Base-by-base conservation (phyloP, 495 filamentous ascomycete genomes). In the Thozetella sp. region DNA sequence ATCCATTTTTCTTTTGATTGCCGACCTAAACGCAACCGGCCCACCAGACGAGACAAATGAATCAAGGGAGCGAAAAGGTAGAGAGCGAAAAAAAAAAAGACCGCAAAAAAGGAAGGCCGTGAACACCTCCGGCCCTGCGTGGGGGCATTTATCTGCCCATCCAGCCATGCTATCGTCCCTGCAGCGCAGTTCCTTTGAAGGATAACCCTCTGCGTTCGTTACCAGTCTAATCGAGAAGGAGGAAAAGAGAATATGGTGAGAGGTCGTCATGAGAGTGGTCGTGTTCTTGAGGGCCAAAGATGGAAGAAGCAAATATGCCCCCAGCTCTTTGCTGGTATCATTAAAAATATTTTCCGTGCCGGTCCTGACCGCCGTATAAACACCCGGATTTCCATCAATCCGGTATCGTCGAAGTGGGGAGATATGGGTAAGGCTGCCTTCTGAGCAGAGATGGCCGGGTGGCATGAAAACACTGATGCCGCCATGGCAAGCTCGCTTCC, bases 331-430 rank as follows among this genome's bases (percentile, higher is more conserved):
- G 26, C 50, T 51, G 52, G 57, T 52, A 59, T 65, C 53, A 67
- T 69, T 67, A 69, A 48, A 17, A 48, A 60, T 62, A 25, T 55
- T 65, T 37, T 58, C 51, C 65, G 58, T 55, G 62, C 59, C 64
- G 57, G 68, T 58, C 67, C 62, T 55, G 63, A 61, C 61, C 67
- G 56, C 61, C 60, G 66, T 63, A 60, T 30, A 59, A 63, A 61
- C 53, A 61, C 51, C 43, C 43, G 43, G 43, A 48, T 48, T 10
- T 48, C 20, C 11, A 48, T n/a, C 43, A 48, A n/a, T 48, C 43
- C 43, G 43, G n/a, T 20, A 48, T 20, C 43, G 43, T 48, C n/a
- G n/a, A 48, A 48, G n/a, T 11, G n/a, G 43, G 43, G 9, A 48
- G n/a, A 48, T 15, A 48, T 48, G 43, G 10, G n/a, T n/a, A n/a